phyloP scores from a whole-genome alignment of 2,329 filamentous ascomycete species.

The Aspergillus pseudonomiae region DNA sequence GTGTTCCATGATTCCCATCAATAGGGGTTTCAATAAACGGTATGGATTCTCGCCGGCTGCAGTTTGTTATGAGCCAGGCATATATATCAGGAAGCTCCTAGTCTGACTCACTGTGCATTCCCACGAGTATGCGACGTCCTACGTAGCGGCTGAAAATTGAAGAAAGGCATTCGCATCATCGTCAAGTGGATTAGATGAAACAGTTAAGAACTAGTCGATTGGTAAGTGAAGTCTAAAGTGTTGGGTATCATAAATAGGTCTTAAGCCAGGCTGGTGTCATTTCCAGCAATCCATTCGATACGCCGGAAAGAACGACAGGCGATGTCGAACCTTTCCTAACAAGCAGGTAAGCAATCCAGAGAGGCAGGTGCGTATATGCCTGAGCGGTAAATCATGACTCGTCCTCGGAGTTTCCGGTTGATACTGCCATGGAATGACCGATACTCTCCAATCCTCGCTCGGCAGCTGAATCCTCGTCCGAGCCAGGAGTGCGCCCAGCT shows the following conservation, averaged over 20 bases:
- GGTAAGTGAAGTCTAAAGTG: constrained; percentile 8
- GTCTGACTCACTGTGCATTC: constrained; percentile 27
- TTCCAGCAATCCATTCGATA: neutral
- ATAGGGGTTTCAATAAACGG: constrained; percentile 42
- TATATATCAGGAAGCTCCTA: neutral
- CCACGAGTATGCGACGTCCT: constrained; percentile 17
- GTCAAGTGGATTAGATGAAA: constrained; percentile 14
- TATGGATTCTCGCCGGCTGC: constrained; percentile 23
- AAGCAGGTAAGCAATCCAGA: neutral
- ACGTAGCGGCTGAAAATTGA: constrained; percentile 33
- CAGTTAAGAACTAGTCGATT: neutral
- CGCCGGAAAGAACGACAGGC: constrained; percentile 15
- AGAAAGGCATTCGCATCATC: constrained; percentile 33
- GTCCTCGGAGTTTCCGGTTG: constrained; percentile 28
- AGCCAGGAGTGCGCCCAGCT: constrained; percentile 35
- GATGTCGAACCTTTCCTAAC: neutral
- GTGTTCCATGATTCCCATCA: constrained; percentile 29
- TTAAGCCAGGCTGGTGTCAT: constrained; percentile 4
- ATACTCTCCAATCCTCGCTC: constrained; percentile 43
- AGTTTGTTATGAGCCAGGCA: constrained; percentile 3
- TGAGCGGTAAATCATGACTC: constrained; percentile 24
- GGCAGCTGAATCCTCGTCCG: constrained; percentile 27
- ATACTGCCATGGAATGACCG: constrained; percentile 33
- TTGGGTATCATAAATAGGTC: constrained; percentile 20
- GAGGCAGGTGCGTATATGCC: constrained; percentile 4